Base-by-base conservation (phyloP, 129 eudicot species). In the Smallanthus sonchifolius region DNA sequence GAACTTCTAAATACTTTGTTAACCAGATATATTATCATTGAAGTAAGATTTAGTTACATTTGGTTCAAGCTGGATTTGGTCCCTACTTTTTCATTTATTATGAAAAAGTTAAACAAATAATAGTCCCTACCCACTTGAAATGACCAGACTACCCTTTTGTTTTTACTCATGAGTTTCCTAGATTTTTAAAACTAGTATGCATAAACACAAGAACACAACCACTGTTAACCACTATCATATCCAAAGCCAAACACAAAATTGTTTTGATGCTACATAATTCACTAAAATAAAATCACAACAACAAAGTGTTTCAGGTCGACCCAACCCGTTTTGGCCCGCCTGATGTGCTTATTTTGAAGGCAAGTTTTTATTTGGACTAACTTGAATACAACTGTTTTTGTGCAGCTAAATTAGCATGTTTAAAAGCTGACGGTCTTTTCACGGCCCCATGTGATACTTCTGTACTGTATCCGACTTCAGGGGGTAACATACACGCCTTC, bases 401-500 rank as follows among this genome's bases (percentile, higher is more conserved):
- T 81, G 84, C 82, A 84, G 92, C 7, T 60, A 84, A 92, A 72
- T 52, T 90, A 77, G 98, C 98, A 35, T 83, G 75, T 61, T 17
- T 88, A 66, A 84, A 83, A 70, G 91, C 85, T 5, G 74, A 90
- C 40, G 51, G 67, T 2, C 74, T 75, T 28, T 86, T 83, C 49
- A 75, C 89, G 0, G 97, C 96, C 4, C 98, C 98, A 17, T 94
- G 97, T 49, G 75, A 86, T 55, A 77, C 96, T 8, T 83, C 91
- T 19, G 92, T 94, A 6, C 61, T 94, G 36, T 94, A 86, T 79
- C 98, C 98, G 13, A 84, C 95, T 37, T 77, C 93, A 17, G 98
- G 98, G 42, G 98, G 98, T 57, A 94, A 94, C 74, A 88, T 94
- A 54, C 98, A 94, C 51, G 86, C 84, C 51, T 94, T 90, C 67